Base-by-base conservation (phyloP, 1,284 basidiomycete species). In the Retiboletus flavoniger region DNA sequence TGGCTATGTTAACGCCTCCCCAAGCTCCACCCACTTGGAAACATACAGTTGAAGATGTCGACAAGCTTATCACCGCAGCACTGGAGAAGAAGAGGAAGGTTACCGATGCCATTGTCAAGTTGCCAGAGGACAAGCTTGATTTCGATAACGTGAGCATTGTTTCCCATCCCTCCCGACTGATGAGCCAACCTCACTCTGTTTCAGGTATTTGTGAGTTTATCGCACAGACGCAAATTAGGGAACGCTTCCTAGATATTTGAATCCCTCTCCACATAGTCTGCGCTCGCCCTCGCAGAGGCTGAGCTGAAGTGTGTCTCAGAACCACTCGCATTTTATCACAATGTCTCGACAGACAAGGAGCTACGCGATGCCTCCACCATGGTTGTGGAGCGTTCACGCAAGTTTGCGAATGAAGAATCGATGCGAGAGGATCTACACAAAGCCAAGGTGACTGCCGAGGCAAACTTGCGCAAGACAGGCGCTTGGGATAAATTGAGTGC, bases 341-440 rank as follows among this genome's bases (percentile, higher is more conserved):
- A 91, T 60, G 89, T 93, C 19, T 87, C 89, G 11, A 73, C 84
- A 0, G 75, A 78, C 50, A 84, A 91, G 67, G 81, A 80, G 42
- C 77, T 93, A 21, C 80, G 91, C 7, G 88, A 91, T 63, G 87
- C 89, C 1, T 85, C 87, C 1, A 87, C 84, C 53, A 79, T 81
- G 35, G 84, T 85, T 1, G 88, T 92, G 65, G 78, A 81, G n/a
- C 73, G 82, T 40, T 71, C 85, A 24, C 81, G 84, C 46, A 81
- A 89, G 58, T 90, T 83, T 57, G 73, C 74, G 26, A 84, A 92
- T 41, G 85, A 90, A 58, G 77, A 81, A 1, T 83, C 84, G 16
- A 91, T 91, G 85, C 81, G 91, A 14, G 65, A 87, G 48, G 91
- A 93, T 62, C 79, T 93, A 35, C 93, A 82, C 74, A 74, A 81